Base-by-base conservation (phyloP, 495 filamentous ascomycete genomes). In the Penicillium taxi region DNA sequence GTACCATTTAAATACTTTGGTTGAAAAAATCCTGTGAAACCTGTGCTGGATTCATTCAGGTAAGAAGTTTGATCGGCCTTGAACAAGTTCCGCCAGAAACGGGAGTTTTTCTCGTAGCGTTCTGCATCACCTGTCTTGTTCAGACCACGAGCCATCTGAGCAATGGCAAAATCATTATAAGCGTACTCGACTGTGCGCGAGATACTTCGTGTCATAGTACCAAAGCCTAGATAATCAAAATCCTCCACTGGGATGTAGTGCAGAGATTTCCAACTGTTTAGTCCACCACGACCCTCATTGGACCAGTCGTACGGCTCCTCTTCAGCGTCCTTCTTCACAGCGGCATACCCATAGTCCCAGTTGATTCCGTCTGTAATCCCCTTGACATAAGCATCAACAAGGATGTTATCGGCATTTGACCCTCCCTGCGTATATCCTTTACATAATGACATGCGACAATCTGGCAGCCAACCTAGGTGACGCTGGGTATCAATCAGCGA, bases 301-400 rank as follows among this genome's bases (percentile, higher is more conserved):
- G 76, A 66, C 62, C 82, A 83, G 55, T 84, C 82, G 7, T 59
- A 65, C 0, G 82, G 83, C 3, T 70, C 65, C 4, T 71, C 67
- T 50, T 86, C 83, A 6, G 81, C 82, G 36, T 86, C 72, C 23
- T 71, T 78, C 16, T 78, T 59, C 50, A 86, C 81, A 30, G 83
- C 81, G 12, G 59, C 52, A 40, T 79, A 86, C 2, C 77, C 83
- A 16, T 73, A 73, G 6, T 73, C 61, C 83, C 83, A 87, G 48
- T 87, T 65, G 25, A 87, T 67, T 9, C 56, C 69, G 9, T 67
- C 65, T 2, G 63, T 56, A 12, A 87, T 67, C 4, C 78, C 78
- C 45, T 88, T 87, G 20, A 86, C 67, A 41, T 77, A 86, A 25
- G 82, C 80, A 50, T 88, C 83, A 3, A 78, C 83, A 23, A 88